These are phyloP conservation scores for Craspedostauros australis DNA, from an alignment of 108 stramenopile genomes.

Conservation along the genomic window DNA sequence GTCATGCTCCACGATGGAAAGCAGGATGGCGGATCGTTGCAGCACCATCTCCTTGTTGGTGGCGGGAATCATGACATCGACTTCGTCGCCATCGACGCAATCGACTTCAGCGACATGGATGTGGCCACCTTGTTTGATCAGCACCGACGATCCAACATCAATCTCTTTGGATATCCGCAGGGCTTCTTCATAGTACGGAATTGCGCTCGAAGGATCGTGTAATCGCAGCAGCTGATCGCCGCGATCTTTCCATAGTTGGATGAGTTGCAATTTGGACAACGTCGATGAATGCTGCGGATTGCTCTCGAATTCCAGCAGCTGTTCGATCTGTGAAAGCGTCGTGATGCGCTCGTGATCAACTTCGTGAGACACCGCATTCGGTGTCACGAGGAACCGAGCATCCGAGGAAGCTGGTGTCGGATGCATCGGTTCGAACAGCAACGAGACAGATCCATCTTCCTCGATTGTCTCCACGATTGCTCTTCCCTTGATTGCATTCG, in stretches of 20 bases:
- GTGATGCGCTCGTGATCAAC: too few relatives aligned
- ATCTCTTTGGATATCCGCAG: conserved; percentile 24
- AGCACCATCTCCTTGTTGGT: conserved; percentile 20
- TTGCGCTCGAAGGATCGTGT: conserved; percentile 46
- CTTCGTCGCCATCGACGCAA: conserved; percentile 37
- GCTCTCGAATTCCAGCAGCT: too few relatives aligned
- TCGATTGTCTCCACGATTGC: too few relatives aligned
- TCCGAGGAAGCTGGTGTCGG: too few relatives aligned
- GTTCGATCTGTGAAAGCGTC: too few relatives aligned
- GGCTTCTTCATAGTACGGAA: conserved; percentile 56
- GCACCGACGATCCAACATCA: conserved; percentile 31
- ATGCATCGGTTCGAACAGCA: too few relatives aligned
- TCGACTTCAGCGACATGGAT: conserved; percentile 56
- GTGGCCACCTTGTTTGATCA: conserved; percentile 35
- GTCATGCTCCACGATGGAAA: conserved; percentile 23
- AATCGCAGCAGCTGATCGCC: conserved; percentile 50
- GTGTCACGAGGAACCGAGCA: too few relatives aligned
- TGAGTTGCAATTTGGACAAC: too few relatives aligned
- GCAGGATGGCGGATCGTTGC: conserved; percentile 26
- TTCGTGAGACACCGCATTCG: too few relatives aligned
- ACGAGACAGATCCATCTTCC: too few relatives aligned
- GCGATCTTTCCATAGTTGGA: conserved; percentile 44
- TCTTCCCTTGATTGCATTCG: too few relatives aligned
- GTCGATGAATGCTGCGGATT: not conserved
- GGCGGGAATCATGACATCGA: conserved; percentile 34